Base-by-base conservation (phyloP, 75 land plant genomes). In the Sequoia sempervirens region DNA sequence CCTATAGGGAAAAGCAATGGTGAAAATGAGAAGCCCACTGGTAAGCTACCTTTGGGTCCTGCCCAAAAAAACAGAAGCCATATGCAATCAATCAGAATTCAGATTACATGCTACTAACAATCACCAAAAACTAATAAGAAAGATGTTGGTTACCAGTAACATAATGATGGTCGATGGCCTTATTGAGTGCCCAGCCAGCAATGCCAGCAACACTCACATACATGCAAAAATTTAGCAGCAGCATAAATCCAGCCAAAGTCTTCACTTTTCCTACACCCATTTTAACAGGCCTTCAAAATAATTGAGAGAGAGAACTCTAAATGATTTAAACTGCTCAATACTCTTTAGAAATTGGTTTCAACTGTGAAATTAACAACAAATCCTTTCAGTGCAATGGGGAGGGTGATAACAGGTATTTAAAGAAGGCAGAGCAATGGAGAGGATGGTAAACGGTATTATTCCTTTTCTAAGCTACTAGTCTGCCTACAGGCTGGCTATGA, bases 161-260 rank as follows among this genome's bases (percentile, higher is more conserved):
- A 72, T 89, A 92, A 28, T 89, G 52, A 50, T 50, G 52, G 12
- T 50, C 52, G 9, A 50, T 50, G 52, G 52, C 52, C 52, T 50
- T 50, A 11, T 50, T 50, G 52, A 50, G 52, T 50, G 52, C 52
- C 52, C 52, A 50, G 0, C 52, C 52, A 50, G 52, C 52, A 12
- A 50, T 50, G 2, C 52, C 52, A 50, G 52, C 52, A 50, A 50
- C 52, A 10, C 2, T 50, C 14, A 50, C 52, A 50, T 50, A 50
- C 52, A 50, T 50, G 13, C 52, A 50, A 13, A 50, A 50, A 80
- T 95, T 95, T 79, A 93, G 89, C 38, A 89, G 52, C 84, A 95
- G 64, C 72, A 93, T 88, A 23, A 86, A 56, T 1, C 66, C n/a
- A 10, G 92, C 94, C 12, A 84, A 83, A n/a, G 88, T 28, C 82